Evolutionary conservation across 2,329 filamentous ascomycete genomes (phyloP).

Genomic region (Dactylellina drechsleri): DNA sequence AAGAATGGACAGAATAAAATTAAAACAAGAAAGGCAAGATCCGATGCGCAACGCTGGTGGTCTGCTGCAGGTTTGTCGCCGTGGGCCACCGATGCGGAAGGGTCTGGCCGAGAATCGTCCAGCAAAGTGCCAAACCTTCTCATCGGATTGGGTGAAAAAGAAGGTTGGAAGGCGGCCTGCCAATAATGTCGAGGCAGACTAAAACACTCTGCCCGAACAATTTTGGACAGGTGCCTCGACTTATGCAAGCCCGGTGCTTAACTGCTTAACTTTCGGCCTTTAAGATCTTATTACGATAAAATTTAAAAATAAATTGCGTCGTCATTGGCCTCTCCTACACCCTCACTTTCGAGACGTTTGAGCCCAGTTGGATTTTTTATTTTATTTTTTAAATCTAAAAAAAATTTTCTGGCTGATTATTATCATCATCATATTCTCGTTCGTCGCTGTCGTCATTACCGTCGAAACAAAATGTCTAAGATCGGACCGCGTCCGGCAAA

Average conservation of each 20-base stretch:
- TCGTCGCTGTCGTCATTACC: slow-evolving; percentile 25
- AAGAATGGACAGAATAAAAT: not conserved
- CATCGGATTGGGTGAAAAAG: slow-evolving; percentile 25
- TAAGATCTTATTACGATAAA: not conserved
- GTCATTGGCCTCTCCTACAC: slow-evolving; percentile 23
- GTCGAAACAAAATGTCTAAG: slow-evolving; percentile 25
- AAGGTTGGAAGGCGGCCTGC: slow-evolving; percentile 38
- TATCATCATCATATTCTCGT: not conserved
- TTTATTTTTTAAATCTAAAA: slow-evolving; percentile 26
- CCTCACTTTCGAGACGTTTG: slow-evolving; percentile 9
- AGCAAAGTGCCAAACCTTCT: slow-evolving; percentile 18
- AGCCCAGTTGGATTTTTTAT: slow-evolving; percentile 14
- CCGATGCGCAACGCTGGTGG: slow-evolving; percentile 31
- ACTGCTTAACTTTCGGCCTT: not conserved
- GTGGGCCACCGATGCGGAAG: slow-evolving; percentile 30
- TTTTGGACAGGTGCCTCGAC: slow-evolving; percentile 3
- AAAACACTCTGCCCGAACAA: slow-evolving; percentile 41
- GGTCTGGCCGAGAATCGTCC: slow-evolving; percentile 35
- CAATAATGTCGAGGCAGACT: slow-evolving; percentile 12
- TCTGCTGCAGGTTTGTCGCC: slow-evolving; percentile 40
- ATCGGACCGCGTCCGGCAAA: slow-evolving; percentile 40
- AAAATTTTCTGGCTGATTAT: not conserved
- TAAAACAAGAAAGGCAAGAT: slow-evolving; percentile 16
- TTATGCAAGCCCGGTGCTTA: slow-evolving; percentile 3
- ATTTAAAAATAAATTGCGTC: slow-evolving; percentile 5